Conservation (phyloP, 495 filamentous ascomycete species). For the Hyaloscypha finlandica region DNA sequence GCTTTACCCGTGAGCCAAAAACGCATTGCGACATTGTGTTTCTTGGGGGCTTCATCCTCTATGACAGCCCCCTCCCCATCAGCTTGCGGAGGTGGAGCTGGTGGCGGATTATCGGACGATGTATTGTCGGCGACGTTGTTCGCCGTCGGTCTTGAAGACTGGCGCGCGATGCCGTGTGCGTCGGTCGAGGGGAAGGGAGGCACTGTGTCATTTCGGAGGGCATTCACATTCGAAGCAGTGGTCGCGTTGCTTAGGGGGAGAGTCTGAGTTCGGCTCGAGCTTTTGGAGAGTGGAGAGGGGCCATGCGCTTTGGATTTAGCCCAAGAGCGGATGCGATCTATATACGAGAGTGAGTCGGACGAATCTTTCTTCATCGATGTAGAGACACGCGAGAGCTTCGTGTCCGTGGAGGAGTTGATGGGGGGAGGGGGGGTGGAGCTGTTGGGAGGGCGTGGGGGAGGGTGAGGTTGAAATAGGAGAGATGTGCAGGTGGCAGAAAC, state of each 20-base stretch:
- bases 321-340: slow-evolving; percentile 61
- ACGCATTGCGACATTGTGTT: slow-evolving; percentile 46
- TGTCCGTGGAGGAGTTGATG: slow-evolving; percentile 5
- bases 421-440: neutral
- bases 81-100: slow-evolving; percentile 55
- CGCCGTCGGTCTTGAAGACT: slow-evolving; percentile 33
- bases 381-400: slow-evolving; percentile 12
- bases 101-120: slow-evolving; percentile 38
- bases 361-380: slow-evolving; percentile 67
- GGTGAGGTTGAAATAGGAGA: neutral
- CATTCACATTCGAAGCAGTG: slow-evolving; percentile 1
- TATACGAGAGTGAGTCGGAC: slow-evolving; percentile 46
- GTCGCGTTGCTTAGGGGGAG: slow-evolving; percentile 38
- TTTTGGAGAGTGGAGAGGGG: slow-evolving; percentile 38
- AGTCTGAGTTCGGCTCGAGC: slow-evolving; percentile 38
- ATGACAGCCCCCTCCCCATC: slow-evolving; percentile 59
- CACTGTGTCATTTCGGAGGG: slow-evolving; percentile 17
- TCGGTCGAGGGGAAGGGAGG: slow-evolving; percentile 24
- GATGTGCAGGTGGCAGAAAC: neutral
- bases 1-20: slow-evolving; percentile 53
- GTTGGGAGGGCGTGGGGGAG: neutral
- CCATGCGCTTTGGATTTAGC: slow-evolving; percentile 56
- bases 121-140: slow-evolving; percentile 39
- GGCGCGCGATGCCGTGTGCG: slow-evolving; percentile 13
- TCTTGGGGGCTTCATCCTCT: slow-evolving; percentile 34